Percentiles rank a stretch among this genome's conserved stretches.
Conservation (phyloP, 305 asterid genomes). For the Solanum hybrid region DNA sequence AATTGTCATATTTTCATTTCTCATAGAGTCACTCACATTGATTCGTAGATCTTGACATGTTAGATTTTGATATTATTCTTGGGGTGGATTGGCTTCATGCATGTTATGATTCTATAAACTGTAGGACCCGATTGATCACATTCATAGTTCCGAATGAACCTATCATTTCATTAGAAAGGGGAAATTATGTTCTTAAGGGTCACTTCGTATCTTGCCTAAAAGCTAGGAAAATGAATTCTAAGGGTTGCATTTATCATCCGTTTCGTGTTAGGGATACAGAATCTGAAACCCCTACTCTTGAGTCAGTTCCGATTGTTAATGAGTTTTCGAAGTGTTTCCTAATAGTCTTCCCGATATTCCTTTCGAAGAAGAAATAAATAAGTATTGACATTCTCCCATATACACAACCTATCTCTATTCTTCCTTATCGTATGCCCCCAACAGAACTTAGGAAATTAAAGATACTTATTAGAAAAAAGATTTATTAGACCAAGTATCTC, state of each 20-base stretch:
- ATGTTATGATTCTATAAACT: too few relatives aligned
- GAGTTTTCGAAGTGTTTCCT: neutral
- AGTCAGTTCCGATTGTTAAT: too few relatives aligned
- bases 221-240: neutral
- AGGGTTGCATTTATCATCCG: neutral
- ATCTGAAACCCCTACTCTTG: neutral
- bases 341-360: neutral
- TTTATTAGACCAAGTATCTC: neutral
- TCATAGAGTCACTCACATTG: neutral
- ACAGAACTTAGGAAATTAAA: too few relatives aligned
- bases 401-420: neutral
- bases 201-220: neutral
- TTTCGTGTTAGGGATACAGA: neutral
- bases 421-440: neutral
- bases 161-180: neutral
- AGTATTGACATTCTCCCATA: neutral
- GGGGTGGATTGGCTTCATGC: neutral
- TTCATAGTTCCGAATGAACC: neutral
- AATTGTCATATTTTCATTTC: neutral
- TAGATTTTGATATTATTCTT: too few relatives aligned
- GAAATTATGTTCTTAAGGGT: neutral
- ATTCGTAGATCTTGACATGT: neutral
- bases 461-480: neutral
- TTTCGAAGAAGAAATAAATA: too few relatives aligned
- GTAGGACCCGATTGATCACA: neutral